Percentiles rank a stretch among this genome's conserved stretches.
Evolutionary conservation across 371 early-diverging fungal species (phyloP).

Genomic region (Conidiobolus incongruus): DNA sequence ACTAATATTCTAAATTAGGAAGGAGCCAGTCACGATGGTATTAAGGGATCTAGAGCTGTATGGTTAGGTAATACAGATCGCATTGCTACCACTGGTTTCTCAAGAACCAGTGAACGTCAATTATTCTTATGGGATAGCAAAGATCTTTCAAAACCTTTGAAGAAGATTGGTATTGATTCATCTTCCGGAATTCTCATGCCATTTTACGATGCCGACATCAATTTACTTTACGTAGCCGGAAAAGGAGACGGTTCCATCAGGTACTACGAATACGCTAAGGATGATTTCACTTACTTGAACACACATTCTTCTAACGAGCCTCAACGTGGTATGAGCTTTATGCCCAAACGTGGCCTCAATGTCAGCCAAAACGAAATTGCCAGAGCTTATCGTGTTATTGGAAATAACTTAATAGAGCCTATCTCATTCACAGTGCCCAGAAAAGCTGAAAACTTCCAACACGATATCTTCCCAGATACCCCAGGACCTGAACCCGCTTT

Average conservation of each 20-base stretch:
- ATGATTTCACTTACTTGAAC: slow-evolving; percentile 49
- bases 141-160: slow-evolving; percentile 54
- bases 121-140: slow-evolving; percentile 67
- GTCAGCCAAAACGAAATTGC: slow-evolving; percentile 77
- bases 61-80: slow-evolving; percentile 75
- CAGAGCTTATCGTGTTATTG: slow-evolving; percentile 76
- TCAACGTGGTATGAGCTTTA: slow-evolving; percentile 80
- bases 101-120: slow-evolving; percentile 79
- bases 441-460: slow-evolving; percentile 89
- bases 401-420: slow-evolving; percentile 67
- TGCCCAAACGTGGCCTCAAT: slow-evolving; percentile 83
- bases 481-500: slow-evolving; percentile 61
- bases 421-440: slow-evolving; percentile 93
- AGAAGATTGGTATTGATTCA: slow-evolving; percentile 59
- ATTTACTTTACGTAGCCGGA: slow-evolving; percentile 84
- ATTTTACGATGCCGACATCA: slow-evolving; percentile 73
- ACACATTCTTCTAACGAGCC: slow-evolving; percentile 80
- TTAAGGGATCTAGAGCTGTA: slow-evolving; percentile 84
- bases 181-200: slow-evolving; percentile 93
- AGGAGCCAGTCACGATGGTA: slow-evolving; percentile 71
- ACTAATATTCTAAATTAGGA: too few species aligned
- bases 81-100: slow-evolving; percentile 85
- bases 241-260: slow-evolving; percentile 97
- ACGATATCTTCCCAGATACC: slow-evolving; percentile 83
- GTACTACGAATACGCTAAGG: slow-evolving; percentile 87